Conservation (phyloP, 108 stramenopile genomes). For the Skeletonema costatum region DNA sequence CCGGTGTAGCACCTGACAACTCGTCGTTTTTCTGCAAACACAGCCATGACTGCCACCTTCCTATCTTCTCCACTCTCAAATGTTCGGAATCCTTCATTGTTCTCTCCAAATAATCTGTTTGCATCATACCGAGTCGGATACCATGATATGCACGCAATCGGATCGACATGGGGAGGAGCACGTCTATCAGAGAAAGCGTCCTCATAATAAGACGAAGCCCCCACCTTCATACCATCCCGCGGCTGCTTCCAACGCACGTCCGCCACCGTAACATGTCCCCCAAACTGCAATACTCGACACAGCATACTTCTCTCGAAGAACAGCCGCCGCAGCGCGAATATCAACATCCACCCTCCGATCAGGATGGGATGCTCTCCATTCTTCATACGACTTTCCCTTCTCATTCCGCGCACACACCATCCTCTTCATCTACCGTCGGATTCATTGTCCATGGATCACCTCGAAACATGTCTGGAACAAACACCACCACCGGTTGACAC, state of each 20-base stretch:
- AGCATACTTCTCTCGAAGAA: constrained; percentile 74
- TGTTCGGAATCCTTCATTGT: constrained; percentile 45
- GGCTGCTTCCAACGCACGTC: constrained; percentile 81
- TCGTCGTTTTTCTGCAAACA: constrained; percentile 76
- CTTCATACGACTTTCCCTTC: constrained; percentile 69
- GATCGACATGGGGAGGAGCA: constrained; percentile 66
- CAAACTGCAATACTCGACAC: constrained; percentile 78
- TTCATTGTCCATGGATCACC: constrained; percentile 72
- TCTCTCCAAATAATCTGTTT: constrained; percentile 58
- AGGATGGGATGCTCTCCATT: constrained; percentile 74
- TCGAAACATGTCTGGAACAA: constrained; percentile 85
- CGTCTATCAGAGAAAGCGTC: constrained; percentile 68
- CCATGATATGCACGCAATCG: constrained; percentile 80
- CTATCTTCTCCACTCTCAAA: constrained; percentile 47
- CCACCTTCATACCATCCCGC: constrained; percentile 66
- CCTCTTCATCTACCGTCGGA: constrained; percentile 12
- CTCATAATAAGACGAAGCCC: constrained; percentile 31
- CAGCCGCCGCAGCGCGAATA: constrained; percentile 82
- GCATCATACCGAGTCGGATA: constrained; percentile 86
- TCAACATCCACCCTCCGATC: constrained; percentile 80
- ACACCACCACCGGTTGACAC: constrained; percentile 87
- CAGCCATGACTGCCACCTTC: constrained; percentile 74
- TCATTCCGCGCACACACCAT: constrained; percentile 36
- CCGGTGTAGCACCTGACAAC: constrained; percentile 66
- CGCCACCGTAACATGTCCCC: constrained; percentile 88